These are phyloP conservation scores for Schwanniomyces etchellsii DNA, from an alignment of 1,139 yeast species.

Conservation along the genomic window DNA sequence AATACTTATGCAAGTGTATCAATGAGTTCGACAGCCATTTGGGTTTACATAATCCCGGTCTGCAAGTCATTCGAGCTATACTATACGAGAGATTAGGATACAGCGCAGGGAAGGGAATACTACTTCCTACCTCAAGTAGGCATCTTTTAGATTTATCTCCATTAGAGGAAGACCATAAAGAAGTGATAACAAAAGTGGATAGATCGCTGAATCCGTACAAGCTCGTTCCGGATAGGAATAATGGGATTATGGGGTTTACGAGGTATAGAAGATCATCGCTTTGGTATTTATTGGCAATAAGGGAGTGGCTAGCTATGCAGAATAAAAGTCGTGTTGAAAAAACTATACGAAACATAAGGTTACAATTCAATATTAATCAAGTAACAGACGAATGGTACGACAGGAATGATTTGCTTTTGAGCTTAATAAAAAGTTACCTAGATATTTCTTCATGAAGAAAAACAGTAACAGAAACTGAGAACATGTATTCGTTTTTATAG, in stretches of 20 bases:
- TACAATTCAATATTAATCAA: conserved; percentile 16
- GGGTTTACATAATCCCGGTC: conserved; percentile 20
- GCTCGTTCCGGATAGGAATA: conserved; percentile 25
- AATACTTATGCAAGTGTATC: conserved; percentile 36
- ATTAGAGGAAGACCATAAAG: conserved; percentile 5
- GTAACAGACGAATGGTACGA: conserved; percentile 30
- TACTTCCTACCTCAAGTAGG: conserved; percentile 12
- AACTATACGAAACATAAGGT: conserved; percentile 20
- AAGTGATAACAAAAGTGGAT: conserved; percentile 7
- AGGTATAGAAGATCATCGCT: conserved; percentile 70
- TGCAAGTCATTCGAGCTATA: conserved; percentile 38
- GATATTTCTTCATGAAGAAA: not conserved
- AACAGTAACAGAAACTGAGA: not conserved
- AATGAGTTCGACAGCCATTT: conserved; percentile 36
- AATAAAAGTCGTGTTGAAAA: conserved; percentile 20
- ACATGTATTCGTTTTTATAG: not conserved
- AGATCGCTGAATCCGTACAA: conserved; percentile 37
- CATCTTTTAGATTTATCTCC: conserved; percentile 6
- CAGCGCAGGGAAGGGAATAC: conserved; percentile 25
- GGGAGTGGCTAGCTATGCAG: conserved; percentile 53
- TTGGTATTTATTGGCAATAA: conserved; percentile 74
- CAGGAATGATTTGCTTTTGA: conserved; percentile 26
- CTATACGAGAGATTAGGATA: conserved; percentile 39
- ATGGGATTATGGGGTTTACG: conserved; percentile 45
- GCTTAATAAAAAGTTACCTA: conserved; percentile 22